A percentile compares a stretch with the other conserved stretches of the same genome.
Conservation (phyloP, 1,139 yeast species). For the Williopsis jadinii region DNA sequence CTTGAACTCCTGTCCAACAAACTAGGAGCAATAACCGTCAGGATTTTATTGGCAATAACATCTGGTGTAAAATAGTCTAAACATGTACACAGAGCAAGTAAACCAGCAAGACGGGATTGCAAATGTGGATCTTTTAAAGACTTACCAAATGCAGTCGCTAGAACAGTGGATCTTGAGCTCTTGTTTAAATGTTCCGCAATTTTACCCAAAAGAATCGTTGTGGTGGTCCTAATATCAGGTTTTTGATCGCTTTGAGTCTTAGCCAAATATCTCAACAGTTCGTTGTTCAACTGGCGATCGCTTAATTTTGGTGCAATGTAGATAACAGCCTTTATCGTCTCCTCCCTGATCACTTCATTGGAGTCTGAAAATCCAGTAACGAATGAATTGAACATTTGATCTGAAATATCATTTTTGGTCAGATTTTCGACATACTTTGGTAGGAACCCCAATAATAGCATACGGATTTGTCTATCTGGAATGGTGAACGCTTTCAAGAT, state of each 20-base stretch:
- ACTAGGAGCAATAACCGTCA: conserved; percentile 82
- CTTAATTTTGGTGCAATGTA: conserved; percentile 59
- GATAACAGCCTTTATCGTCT: conserved; percentile 67
- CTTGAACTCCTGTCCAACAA: conserved; percentile 66
- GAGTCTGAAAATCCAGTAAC: conserved; percentile 82
- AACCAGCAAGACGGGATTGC: conserved; percentile 72
- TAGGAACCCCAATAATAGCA: conserved; percentile 58
- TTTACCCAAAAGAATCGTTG: conserved; percentile 67
- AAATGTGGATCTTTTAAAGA: conserved; percentile 76
- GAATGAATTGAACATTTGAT: conserved; percentile 59
- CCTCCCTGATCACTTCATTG: conserved; percentile 72
- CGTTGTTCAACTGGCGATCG: conserved; percentile 82
- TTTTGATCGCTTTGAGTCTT: conserved; percentile 82
- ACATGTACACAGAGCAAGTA: conserved; percentile 64
- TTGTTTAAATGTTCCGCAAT: conserved; percentile 60
- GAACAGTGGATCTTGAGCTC: conserved; percentile 57
- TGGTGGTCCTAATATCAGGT: conserved; percentile 80
- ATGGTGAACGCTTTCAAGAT: conserved; percentile 56
- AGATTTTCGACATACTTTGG: conserved; percentile 48
- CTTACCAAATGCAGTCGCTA: conserved; percentile 82
- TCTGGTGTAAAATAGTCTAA: conserved; percentile 64
- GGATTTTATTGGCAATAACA: conserved; percentile 72
- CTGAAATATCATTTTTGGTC: conserved; percentile 58
- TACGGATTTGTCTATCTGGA: conserved; percentile 71
- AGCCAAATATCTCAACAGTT: conserved; percentile 72